phyloP scores from a whole-genome alignment of 78 protist species.

The Dictyostelium firmibasis region DNA sequence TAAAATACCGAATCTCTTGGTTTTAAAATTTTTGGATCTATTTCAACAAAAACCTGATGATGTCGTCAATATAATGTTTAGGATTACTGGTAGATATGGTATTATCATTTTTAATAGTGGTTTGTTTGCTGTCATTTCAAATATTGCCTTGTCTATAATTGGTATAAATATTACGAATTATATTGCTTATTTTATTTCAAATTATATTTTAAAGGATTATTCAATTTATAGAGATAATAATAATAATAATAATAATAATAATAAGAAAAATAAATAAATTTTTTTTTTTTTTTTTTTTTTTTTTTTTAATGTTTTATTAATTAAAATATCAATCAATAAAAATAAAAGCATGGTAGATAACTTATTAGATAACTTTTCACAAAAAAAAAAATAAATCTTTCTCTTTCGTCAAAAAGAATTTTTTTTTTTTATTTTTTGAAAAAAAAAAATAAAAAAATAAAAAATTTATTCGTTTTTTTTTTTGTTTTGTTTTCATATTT shows the following conservation, averaged over 20 bases:
- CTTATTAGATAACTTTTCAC: no score
- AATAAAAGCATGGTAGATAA: no score
- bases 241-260: not conserved
- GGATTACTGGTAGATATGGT: conserved; percentile 12
- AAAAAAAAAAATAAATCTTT: no score
- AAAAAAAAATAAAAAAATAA: not conserved
- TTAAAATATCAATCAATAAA: no score
- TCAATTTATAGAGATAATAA: not conserved
- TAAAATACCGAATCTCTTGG: not conserved
- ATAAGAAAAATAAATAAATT: not conserved
- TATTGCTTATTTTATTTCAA: not conserved
- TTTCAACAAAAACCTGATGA: not conserved
- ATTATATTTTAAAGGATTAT: not conserved
- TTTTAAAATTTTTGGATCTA: not conserved
- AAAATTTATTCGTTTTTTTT: not conserved
- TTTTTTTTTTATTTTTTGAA: not conserved
- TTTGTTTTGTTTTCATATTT: no score
- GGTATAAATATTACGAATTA: conserved; percentile 4
- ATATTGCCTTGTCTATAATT: not conserved
- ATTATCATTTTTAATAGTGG: conserved; percentile 31
- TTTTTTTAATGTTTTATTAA: no score
- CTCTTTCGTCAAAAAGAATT: no score
- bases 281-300: no score
- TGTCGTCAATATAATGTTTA: conserved; percentile 30
- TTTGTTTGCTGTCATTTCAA: conserved; percentile 3